Conservation (phyloP, 164 flowering plant genomes). For the Houttuynia cordata region DNA sequence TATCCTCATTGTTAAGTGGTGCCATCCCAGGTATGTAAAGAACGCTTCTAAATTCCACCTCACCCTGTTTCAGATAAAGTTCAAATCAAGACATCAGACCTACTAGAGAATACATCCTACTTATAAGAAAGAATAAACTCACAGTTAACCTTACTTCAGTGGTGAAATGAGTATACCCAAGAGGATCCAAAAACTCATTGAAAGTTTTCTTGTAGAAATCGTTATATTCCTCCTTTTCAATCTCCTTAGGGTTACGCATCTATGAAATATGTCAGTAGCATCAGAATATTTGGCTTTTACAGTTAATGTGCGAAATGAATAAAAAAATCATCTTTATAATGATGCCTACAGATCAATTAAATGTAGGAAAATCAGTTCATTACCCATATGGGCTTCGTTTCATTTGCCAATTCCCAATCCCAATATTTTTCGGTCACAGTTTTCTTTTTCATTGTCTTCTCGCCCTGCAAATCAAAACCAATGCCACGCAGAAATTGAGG, state of each 20-base stretch:
- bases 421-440: constrained; percentile 89
- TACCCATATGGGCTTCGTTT: constrained; percentile 98
- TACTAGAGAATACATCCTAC: too few relatives aligned
- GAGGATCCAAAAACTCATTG: constrained; percentile 89
- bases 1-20: constrained; percentile 83
- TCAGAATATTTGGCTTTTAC: neutral
- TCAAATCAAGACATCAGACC: neutral
- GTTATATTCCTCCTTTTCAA: constrained; percentile 65
- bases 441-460: constrained; percentile 69
- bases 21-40: constrained; percentile 95
- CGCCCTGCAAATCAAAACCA: constrained; percentile 30
- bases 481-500: neutral
- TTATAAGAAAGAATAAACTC: too few relatives aligned
- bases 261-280: constrained; percentile 8
- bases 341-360: too few relatives aligned
- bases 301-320: neutral
- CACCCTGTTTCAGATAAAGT: constrained; percentile 54
- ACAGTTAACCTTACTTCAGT: constrained; percentile 52
- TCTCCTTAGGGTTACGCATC: constrained; percentile 90
- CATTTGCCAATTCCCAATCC: constrained; percentile 98
- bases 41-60: constrained; percentile 92
- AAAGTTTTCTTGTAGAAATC: constrained; percentile 93
- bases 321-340: neutral
- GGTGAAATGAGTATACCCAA: constrained; percentile 72
- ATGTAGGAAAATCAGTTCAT: constrained; percentile 7